Base-by-base conservation (phyloP, 2,329 filamentous ascomycete species). In the Basipetospora sp. region DNA sequence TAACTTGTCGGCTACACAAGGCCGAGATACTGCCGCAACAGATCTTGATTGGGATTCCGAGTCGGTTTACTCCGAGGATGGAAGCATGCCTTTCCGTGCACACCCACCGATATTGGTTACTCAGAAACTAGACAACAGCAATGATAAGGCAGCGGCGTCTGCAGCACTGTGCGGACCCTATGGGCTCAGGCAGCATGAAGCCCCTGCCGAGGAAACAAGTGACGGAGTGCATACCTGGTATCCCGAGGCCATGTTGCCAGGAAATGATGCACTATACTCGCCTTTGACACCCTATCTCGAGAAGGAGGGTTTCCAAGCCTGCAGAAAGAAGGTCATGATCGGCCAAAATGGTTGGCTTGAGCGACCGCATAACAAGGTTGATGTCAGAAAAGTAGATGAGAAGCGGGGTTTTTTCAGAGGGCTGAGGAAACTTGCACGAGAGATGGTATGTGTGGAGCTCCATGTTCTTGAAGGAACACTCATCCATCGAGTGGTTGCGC, bases 321-420 rank as follows among this genome's bases (percentile, higher is more conserved):
- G 48, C 29, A 64, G 58, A 43, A 62, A 53, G 34, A 74, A 74
- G 56, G 63, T 55, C 3, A 50, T 75, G 49, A 64, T 74, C 41
- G 70, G 71, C 3, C 53, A 65, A 3, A 63, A 69, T 34, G 71
- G 71, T 16, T 75, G 70, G 70, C 58, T 74, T 3, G 69, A 73
- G 47, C 58, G 59, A 13, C 64, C 57, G 2, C 52, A 51, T 5
- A 41, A 41, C 10, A 26, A 29, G 5, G 41, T 40, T 3, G 46
- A 52, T 1, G 46, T 48, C 26, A 44, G 40, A 3, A 51, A 45
- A 16, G 54, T 51, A 3, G 46, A 48, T 0, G 49, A 52, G 29
- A 67, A 62, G 46, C 65, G 58, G 43, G 52, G 60, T 0, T 58
- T 71, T 31, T 44, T 70, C 3, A 59, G 64, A 40, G 58, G 56